Base-by-base conservation (phyloP, 129 eudicot species). In the Artemisia annua region DNA sequence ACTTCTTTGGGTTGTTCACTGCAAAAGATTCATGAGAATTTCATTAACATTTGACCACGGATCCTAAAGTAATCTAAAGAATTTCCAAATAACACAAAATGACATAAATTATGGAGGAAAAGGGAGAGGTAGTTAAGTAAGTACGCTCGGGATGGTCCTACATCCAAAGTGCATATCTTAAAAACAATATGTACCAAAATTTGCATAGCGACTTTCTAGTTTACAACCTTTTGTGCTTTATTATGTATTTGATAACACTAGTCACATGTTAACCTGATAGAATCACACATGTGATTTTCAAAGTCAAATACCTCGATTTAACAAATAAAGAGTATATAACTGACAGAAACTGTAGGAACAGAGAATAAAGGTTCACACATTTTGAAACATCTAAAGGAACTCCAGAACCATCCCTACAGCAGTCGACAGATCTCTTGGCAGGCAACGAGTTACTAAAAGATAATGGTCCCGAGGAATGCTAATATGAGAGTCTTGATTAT, bases 1-100 rank as follows among this genome's bases (percentile, higher is more conserved):
- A 90, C 80, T 88, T 95, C 78, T 91, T 90, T 13, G 99, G 99
- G 82, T 95, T 95, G 87, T 88, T 95, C 83, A 90, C 99, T 95
- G 96, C 72, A 79, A 69, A 46, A 59, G 26, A 77, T 50, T 48
- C 53, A 62, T 16, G 46, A 54, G 28, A 78, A 78, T 68, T 52
- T 48, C 51, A 30, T 48, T 60, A 71, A 63, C 67, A 63, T 53
- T 54, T 59, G 13, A 11, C 35, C 63, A 26, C 52, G 4, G 50
- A 78, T 20, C 13, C 19, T 62, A 24, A 30, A 15, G 5, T 62
- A 17, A 30, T 16, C 49, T 30, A 10, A 16, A 63, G 18, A 63
- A 15, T 63, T 35, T 20, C 26, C 52, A 39, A 35, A 64, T 64
- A 64, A 3, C 43, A 64, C 7, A 18, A 11, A 39, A 20, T 14